Evolutionary conservation across 495 filamentous ascomycete species (phyloP).

Genomic region (Evernia prunastri): DNA sequence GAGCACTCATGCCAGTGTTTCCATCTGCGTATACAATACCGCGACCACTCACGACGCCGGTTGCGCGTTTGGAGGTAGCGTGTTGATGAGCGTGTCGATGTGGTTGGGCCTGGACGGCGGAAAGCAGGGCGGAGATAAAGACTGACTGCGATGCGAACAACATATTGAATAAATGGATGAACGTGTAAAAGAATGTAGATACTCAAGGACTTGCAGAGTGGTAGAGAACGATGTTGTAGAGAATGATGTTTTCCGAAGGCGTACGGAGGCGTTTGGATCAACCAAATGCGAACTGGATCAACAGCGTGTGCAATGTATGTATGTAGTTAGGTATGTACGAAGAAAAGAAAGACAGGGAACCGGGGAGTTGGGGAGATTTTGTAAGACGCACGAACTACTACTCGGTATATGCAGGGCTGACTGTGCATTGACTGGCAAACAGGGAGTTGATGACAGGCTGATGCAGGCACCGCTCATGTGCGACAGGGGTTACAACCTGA

Average conservation of each 20-base stretch:
- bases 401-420: too few relatives aligned
- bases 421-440: too few relatives aligned
- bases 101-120: neutral
- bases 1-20: neutral
- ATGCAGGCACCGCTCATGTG: neutral
- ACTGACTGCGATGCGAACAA: constrained; percentile 1
- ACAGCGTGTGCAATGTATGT: neutral
- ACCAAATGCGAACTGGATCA: constrained; percentile 7
- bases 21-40: neutral
- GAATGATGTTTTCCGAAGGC: neutral
- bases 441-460: neutral
- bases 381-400: neutral
- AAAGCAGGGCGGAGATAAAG: neutral
- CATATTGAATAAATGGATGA: neutral
- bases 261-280: constrained; percentile 8
- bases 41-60: neutral
- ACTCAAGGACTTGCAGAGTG: too few relatives aligned
- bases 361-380: neutral
- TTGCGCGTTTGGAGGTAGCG: neutral
- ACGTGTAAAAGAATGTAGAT: too few relatives aligned
- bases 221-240: too few relatives aligned
- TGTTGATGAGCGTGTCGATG: neutral
- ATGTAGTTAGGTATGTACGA: too few relatives aligned
- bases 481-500: neutral
- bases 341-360: neutral